Conservation (phyloP, 805 yeast species). For the Candida patagonica region DNA sequence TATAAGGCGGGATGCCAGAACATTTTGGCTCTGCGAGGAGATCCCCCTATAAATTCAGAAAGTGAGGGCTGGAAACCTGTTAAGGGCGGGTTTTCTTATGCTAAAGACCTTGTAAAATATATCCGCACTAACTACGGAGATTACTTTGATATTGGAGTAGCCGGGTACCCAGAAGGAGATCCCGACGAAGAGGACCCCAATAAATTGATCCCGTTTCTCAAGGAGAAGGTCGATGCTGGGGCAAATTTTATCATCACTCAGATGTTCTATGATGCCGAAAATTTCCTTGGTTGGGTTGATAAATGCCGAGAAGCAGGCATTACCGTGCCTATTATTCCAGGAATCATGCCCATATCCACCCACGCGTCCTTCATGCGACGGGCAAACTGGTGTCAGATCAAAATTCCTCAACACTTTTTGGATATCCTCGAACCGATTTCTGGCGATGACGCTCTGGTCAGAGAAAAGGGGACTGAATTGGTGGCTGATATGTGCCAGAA, state of each 20-base stretch:
- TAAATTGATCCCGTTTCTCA: constrained; percentile 50
- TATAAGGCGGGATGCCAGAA: constrained; percentile 90
- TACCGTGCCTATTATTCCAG: constrained; percentile 84
- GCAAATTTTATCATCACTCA: constrained; percentile 92
- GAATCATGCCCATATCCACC: constrained; percentile 97
- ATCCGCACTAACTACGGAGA: constrained; percentile 72
- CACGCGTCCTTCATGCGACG: constrained; percentile 88
- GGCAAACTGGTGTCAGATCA: constrained; percentile 87
- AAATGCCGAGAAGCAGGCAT: constrained; percentile 63
- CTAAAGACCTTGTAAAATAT: constrained; percentile 74
- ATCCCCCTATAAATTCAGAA: constrained; percentile 52
- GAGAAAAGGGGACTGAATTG: constrained; percentile 76
- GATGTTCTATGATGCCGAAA: constrained; percentile 91
- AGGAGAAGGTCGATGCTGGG: constrained; percentile 88
- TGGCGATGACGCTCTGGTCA: constrained; percentile 82
- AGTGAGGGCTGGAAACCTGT: constrained; percentile 24
- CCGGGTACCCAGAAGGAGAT: constrained; percentile 97
- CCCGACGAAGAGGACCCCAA: constrained; percentile 67
- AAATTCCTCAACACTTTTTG: constrained; percentile 65
- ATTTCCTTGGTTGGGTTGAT: constrained; percentile 74
- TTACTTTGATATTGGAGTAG: constrained; percentile 91
- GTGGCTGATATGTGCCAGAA: constrained; percentile 75
- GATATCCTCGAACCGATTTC: constrained; percentile 68
- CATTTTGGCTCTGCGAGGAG: constrained; percentile 90
- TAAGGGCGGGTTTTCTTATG: constrained; percentile 79